These are phyloP conservation scores for Candida succiphila DNA, from an alignment of 805 yeast genomes.

Conservation along the genomic window DNA sequence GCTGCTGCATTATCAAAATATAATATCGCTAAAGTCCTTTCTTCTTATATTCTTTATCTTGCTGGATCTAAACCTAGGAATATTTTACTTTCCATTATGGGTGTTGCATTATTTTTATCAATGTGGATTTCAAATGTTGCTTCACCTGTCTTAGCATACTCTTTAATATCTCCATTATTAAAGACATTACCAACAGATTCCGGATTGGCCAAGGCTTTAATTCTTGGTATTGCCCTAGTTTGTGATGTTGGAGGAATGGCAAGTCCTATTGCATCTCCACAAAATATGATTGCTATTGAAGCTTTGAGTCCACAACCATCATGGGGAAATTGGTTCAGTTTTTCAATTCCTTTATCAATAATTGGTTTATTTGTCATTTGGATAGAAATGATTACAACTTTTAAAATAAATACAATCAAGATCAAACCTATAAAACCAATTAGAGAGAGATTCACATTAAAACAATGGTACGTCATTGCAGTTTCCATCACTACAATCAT, in stretches of 20 bases:
- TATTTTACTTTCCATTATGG: constrained; percentile 38
- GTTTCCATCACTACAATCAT: constrained; percentile 35
- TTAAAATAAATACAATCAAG: constrained; percentile 37
- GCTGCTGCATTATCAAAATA: constrained; percentile 48
- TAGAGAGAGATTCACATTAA: constrained; percentile 31
- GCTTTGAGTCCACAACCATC: constrained; percentile 41
- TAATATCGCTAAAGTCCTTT: constrained; percentile 38
- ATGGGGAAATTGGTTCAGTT: constrained; percentile 49
- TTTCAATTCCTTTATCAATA: constrained; percentile 37
- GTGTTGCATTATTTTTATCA: constrained; percentile 39
- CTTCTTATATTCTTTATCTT: constrained; percentile 36
- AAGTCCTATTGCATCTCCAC: constrained; percentile 46
- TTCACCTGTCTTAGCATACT: constrained; percentile 44
- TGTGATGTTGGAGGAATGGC: constrained; percentile 48
- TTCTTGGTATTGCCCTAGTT: constrained; percentile 35
- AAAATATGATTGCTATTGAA: constrained; percentile 44
- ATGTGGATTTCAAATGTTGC: constrained; percentile 55
- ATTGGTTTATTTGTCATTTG: constrained; percentile 30
- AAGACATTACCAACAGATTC: constrained; percentile 28
- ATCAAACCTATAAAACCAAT: constrained; percentile 37
- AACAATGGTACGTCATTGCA: constrained; percentile 31
- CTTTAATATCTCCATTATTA: constrained; percentile 38
- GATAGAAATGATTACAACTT: constrained; percentile 45
- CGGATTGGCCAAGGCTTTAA: constrained; percentile 19
- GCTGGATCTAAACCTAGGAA: constrained; percentile 43